Base-by-base conservation (phyloP, 495 filamentous ascomycete species). In the Aeminium ludgeri region DNA sequence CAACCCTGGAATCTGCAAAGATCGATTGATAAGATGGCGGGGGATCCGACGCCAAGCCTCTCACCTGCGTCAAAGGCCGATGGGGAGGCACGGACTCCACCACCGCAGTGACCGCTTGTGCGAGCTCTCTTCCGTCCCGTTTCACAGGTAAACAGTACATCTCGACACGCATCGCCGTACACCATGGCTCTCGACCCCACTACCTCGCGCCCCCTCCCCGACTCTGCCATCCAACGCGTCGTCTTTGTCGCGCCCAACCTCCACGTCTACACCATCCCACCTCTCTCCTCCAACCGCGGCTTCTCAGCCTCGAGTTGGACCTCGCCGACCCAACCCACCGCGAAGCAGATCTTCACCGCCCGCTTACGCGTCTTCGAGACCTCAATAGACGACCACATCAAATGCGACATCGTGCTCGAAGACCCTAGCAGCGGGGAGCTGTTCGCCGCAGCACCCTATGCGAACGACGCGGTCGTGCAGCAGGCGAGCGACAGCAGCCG, bases 201-300 rank as follows among this genome's bases (percentile, higher is more conserved):
- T 34, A 80, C 75, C 18, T 66, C 66, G 42, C 58, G 41, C 2
- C 57, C 68, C 37, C 67, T 78, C 37, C 73, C 57, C 49, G 76
- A 79, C 48, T 77, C 80, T 50, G 75, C 80, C 48, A 82, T 86
- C 58, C 80, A 84, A 53, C 73, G 82, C 45, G 65, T 85, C 58
- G 72, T 86, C 55, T 82, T 78, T 68, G 62, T 83, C 50, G 65
- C 73, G 31, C 58, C 62, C 39, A 61, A 65, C 39, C 78, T 86
- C 50, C 80, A 86, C 65, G 65, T 87, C 65, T 89, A 87, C 63
- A 64, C 73, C 51, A 78, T 86, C 55, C 82, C 82, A 38, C 82
- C 77, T 16, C 62, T 83, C 42, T 62, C 70, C 20, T 74, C 73
- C 17, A 76, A 69, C 30, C 73, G 72, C 50, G 82, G 82, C 52